These are phyloP conservation scores for Starmerella bombicola DNA, from an alignment of 805 yeast species.

Conservation along the genomic window DNA sequence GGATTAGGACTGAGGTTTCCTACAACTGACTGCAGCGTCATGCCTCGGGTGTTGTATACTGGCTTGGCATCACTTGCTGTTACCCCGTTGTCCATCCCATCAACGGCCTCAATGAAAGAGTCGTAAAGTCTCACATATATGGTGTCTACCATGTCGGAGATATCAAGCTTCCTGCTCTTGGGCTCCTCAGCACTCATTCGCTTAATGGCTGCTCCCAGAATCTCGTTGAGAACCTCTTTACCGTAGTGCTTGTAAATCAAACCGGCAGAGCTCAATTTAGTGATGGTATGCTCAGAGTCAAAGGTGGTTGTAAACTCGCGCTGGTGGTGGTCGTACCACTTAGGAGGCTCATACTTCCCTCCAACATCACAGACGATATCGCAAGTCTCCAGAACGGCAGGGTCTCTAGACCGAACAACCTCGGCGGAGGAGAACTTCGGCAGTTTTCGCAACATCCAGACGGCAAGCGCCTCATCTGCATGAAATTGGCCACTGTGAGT, in stretches of 20 bases:
- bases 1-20: conserved; percentile 75
- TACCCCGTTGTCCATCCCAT: conserved; percentile 90
- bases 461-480: conserved; percentile 94
- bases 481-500: conserved; percentile 78
- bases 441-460: conserved; percentile 61
- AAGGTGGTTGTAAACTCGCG: conserved; percentile 76
- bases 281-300: conserved; percentile 40
- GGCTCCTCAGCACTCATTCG: too few relatives aligned
- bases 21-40: conserved; percentile 67
- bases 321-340: conserved; percentile 93
- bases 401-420: conserved; percentile 73
- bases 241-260: conserved; percentile 60
- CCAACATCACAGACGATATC: conserved; percentile 93
- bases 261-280: conserved; percentile 90
- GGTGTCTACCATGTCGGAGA: conserved; percentile 40
- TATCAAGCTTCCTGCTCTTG: conserved; percentile 28
- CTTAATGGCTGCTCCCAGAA: conserved; percentile 17
- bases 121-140: conserved; percentile 68
- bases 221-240: conserved; percentile 33
- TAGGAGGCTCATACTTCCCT: conserved; percentile 75
- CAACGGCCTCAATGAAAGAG: conserved; percentile 80
- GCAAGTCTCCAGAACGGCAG: conserved; percentile 67
- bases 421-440: conserved; percentile 56
- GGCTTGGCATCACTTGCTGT: conserved; percentile 45
- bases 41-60: conserved; percentile 56